Evolutionary conservation across 176 grass and related monocot genomes (phyloP).

Genomic region (Carex kokanica): DNA sequence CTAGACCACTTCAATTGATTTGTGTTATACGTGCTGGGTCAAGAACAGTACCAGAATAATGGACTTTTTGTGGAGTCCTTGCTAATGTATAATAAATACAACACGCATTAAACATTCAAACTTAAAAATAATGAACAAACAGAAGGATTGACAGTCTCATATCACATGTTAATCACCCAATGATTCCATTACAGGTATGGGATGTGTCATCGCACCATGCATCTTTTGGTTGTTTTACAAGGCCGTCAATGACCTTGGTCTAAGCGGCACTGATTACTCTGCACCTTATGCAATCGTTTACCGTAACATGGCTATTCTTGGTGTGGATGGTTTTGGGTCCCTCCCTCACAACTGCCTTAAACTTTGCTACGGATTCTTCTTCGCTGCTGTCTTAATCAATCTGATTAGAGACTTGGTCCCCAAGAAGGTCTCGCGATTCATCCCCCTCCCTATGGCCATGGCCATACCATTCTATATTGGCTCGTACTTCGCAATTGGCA

Average conservation of each 20-base stretch:
- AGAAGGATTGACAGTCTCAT: not conserved
- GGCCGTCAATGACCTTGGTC: slow-evolving; percentile 63
- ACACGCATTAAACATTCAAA: not conserved
- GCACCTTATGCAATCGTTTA: slow-evolving; percentile 81
- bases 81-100: not conserved
- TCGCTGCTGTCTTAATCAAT: slow-evolving; percentile 53
- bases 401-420: slow-evolving; percentile 44
- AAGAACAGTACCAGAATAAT: not conserved
- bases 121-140: not conserved
- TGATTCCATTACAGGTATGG: slow-evolving; percentile 41
- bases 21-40: not conserved
- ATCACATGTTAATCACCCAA: not conserved
- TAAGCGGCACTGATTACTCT: slow-evolving; percentile 52
- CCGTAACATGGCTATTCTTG: slow-evolving; percentile 90
- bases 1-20: not conserved
- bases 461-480: slow-evolving; percentile 90
- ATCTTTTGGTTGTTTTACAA: slow-evolving; percentile 99
- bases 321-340: slow-evolving; percentile 61
- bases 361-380: slow-evolving; percentile 79
- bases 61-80: not conserved
- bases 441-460: slow-evolving; percentile 94
- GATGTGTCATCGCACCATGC: slow-evolving; percentile 71
- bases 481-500: slow-evolving; percentile 77
- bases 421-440: slow-evolving; percentile 49
- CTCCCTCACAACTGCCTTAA: slow-evolving; percentile 75